Evolutionary conservation across 2,329 filamentous ascomycete species (phyloP), one percentile per base, ranked within the genome.

Genomic region (Ceratocystis cubensis): DNA sequence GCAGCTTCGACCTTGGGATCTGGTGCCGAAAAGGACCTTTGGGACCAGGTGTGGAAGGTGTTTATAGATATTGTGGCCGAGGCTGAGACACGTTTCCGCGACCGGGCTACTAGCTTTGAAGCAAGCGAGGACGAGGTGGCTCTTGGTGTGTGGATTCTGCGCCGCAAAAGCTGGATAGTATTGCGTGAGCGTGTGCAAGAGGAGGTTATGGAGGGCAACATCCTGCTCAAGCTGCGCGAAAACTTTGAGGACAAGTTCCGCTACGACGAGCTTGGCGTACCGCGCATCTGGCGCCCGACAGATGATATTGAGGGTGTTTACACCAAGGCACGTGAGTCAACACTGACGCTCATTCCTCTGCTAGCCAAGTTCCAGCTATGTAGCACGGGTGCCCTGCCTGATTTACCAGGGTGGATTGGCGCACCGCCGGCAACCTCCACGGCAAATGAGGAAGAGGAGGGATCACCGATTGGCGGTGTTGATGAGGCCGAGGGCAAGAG

Each of bases 231-330:
- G 79, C 84, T 99, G 64, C 86, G 94, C 45, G 94, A 99, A 76
- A 97, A 96, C 78, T 99, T 99, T 71, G 94, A 99, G 77, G 94
- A 99, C 78, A 96, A 96, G 77, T 99, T 99, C 83, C 88, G 94
- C 70, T 99, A 99, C 72, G 94, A 99, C 72, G 92, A 96, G 68
- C 86, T 86, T 5, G 94, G 94, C 30, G 94, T 99, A 3, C 94
- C 94, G 4, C 84, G 94, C 68, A 96, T 99, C 76, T 99, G 94
- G 94, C 86, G 92, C 28, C 94, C 94, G 1, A 92, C 88, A 1
- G 94, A 99, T 74, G 94, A 99, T 73, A 99, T 99, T 69, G 94
- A 99, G 78, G 92, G 93, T 59, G 80, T 95, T 53, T 99, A 97
- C 76, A 96, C 91, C 45, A 88, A 86, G 70, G 93, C 94, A 2